These are phyloP conservation scores for Alternaria panax DNA, from an alignment of 2,329 filamentous ascomycete species.

Conservation along the genomic window DNA sequence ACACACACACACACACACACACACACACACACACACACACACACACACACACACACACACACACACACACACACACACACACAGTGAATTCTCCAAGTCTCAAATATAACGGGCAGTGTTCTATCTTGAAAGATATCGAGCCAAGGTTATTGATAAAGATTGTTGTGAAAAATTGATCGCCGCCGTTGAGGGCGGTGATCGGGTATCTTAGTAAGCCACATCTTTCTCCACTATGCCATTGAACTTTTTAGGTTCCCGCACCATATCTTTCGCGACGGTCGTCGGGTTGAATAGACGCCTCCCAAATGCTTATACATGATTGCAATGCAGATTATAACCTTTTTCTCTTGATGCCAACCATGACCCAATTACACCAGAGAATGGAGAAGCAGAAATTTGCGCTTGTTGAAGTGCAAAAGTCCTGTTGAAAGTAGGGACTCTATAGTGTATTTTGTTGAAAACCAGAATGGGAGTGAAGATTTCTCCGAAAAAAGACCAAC, in stretches of 20 bases:
- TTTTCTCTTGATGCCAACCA: neutral
- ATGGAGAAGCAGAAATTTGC: slow-evolving; percentile 5
- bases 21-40: no score
- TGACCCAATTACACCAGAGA: neutral
- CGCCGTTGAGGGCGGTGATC: slow-evolving; percentile 40
- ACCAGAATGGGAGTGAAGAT: neutral
- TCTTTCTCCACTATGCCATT: slow-evolving; percentile 4
- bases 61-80: no score
- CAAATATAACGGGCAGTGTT: neutral
- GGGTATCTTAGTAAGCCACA: slow-evolving; percentile 36
- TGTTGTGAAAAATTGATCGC: slow-evolving; percentile 23
- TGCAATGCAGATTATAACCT: neutral
- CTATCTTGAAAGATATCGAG: neutral
- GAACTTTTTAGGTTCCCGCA: slow-evolving; percentile 15
- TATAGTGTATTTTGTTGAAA: slow-evolving; percentile 14
- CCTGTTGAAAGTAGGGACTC: slow-evolving; percentile 32
- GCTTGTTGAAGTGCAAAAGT: slow-evolving; percentile 31
- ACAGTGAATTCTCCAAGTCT: neutral
- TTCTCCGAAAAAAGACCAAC: slow-evolving; percentile 6
- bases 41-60: no score
- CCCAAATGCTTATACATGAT: slow-evolving; percentile 34
- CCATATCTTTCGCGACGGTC: slow-evolving; percentile 39
- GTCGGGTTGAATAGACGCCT: slow-evolving; percentile 53
- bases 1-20: no score
- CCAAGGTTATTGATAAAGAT: slow-evolving; percentile 1